Conservation (phyloP, 495 filamentous ascomycete species). For the Aspergillus panamensis region DNA sequence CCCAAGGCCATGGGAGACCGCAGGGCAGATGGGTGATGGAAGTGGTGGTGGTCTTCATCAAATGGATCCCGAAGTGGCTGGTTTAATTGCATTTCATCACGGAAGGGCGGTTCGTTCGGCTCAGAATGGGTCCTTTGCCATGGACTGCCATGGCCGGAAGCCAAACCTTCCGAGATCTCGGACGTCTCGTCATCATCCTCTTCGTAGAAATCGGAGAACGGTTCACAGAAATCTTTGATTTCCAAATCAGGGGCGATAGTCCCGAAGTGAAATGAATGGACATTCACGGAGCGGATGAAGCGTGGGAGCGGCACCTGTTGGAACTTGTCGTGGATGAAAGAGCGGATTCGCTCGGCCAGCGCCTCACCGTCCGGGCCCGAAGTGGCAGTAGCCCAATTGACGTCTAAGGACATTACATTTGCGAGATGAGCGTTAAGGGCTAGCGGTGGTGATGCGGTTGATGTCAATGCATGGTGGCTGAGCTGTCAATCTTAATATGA, state of each 20-base stretch:
- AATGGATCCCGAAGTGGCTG: conserved; percentile 26
- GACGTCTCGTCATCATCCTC: conserved; percentile 56
- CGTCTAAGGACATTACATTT: conserved; percentile 88
- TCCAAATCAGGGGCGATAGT: conserved; percentile 76
- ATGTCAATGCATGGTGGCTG: no score
- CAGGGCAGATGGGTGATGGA: conserved; percentile 33
- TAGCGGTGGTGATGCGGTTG: not conserved
- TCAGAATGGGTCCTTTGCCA: conserved; percentile 30
- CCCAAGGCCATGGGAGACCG: conserved; percentile 42
- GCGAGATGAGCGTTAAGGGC: conserved; percentile 8
- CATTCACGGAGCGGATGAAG: conserved; percentile 93
- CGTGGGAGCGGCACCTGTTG: conserved; percentile 85
- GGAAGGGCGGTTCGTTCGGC: conserved; percentile 31
- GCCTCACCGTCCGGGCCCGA: conserved; percentile 78
- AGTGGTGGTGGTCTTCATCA: conserved; percentile 28
- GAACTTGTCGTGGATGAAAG: conserved; percentile 93
- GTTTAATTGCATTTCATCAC: conserved; percentile 34
- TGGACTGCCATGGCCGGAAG: conserved; percentile 22
- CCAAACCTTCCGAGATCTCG: conserved; percentile 42
- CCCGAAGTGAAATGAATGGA: conserved; percentile 92
- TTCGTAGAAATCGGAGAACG: conserved; percentile 94
- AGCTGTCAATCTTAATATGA: no score
- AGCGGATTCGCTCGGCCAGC: conserved; percentile 79
- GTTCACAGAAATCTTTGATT: conserved; percentile 95
- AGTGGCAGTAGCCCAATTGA: conserved; percentile 94